phyloP scores from a whole-genome alignment of 441 rosid genomes.

The Lepidium campestre region DNA sequence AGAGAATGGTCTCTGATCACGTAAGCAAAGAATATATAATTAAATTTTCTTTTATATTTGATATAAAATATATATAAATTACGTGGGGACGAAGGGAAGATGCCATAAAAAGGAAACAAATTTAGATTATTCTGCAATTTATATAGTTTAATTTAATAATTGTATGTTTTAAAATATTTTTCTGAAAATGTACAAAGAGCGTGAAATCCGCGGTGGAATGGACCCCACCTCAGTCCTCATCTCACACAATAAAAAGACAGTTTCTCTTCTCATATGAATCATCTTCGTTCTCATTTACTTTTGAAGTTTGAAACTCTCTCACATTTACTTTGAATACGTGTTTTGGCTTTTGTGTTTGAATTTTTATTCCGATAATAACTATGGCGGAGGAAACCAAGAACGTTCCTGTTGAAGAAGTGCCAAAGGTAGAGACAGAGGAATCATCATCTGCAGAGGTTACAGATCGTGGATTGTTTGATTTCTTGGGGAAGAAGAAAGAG shows the following conservation, averaged over 20 bases:
- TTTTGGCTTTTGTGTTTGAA: not conserved
- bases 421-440: constrained; percentile 16
- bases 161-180: not conserved
- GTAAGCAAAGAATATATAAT: constrained; percentile 6
- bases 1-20: not conserved
- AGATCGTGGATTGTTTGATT: constrained; percentile 78
- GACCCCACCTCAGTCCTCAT: not conserved
- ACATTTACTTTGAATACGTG: not conserved
- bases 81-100: constrained; percentile 3
- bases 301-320: not conserved
- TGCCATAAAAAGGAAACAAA: not conserved
- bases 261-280: not conserved
- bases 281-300: not conserved
- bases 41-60: not conserved
- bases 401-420: constrained; percentile 17
- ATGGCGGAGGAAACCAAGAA: constrained; percentile 31
- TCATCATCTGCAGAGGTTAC: constrained; percentile 36
- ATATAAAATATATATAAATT: not conserved
- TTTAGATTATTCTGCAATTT: not conserved
- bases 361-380: not conserved
- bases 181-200: constrained; percentile 4
- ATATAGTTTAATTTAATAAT: not conserved
- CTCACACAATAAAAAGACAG: constrained; percentile 15
- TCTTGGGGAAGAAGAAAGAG: constrained; percentile 63
- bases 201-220: constrained; percentile 27